Evolutionary conservation across 495 filamentous ascomycete genomes (phyloP), one percentile per base, ranked within the genome.

Genomic region (Penicillium alfredii): DNA sequence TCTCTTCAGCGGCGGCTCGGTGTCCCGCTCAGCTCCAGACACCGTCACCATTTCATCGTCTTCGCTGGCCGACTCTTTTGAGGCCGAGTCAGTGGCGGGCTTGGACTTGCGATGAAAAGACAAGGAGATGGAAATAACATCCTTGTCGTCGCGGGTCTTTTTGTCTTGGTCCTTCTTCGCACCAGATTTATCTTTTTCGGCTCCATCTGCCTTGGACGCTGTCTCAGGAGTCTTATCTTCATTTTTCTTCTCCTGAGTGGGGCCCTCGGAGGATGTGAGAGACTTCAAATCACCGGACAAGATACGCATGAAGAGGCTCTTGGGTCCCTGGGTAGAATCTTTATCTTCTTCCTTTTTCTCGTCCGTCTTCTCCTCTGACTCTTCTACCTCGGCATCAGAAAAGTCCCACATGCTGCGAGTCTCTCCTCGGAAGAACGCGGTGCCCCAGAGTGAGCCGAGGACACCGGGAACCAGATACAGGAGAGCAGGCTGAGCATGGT

Each of bases 391-490:
- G 9, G 60, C 81, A 47, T 97, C 92, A 4, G 76, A 84, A 49
- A 88, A 98, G 4, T 66, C 64, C 82, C 82, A 93, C 80, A 97
- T 83, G 16, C 76, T 56, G 16, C 55, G 61, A 8, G 86, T 18
- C 45, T 96, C 88, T 3, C 85, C 80, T 24, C 78, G 76, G 8
- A 73, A 41, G 2, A 80, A 40, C 4, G 82, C 92, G n/a, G 83
- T 89, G n/a, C 77, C 60, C 86, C 87, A 95, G 7, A 94, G 47
- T 2, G 79, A 70, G 8, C 69, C 66, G 8, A 95, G 55, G 3
- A 96, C 88, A 2, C 84, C 79, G 0, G 92, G 92, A 2, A 97
- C 93, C 9, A 98, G 77, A 51, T 98, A 98, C 6, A 98, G 65
- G 25, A 98, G 71, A 8, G 92, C 92, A 1, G 92, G 92, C 47